Conservation (phyloP, 306 rosid species). For the Echinosophora koreensis region DNA sequence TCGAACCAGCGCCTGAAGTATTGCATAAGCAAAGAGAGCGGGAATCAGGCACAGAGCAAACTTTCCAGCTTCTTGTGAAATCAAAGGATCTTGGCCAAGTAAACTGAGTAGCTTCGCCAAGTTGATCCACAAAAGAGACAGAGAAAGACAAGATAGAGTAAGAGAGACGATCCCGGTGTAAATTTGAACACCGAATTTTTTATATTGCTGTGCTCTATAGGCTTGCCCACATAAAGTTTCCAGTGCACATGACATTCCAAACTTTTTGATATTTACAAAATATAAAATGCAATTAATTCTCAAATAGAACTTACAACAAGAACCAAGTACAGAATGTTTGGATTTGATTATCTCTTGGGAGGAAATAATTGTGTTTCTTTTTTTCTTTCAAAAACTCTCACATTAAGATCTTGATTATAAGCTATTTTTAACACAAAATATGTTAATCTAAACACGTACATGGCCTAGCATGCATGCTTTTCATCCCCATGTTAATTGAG, state of each 20-base stretch:
- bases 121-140: conserved; percentile 66
- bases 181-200: conserved; percentile 61
- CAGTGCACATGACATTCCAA: conserved; percentile 73
- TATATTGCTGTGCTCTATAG: conserved; percentile 71
- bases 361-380: no score
- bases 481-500: not conserved
- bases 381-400: no score
- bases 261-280: conserved; percentile 52
- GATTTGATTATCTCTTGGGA: no score
- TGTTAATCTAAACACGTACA: no score
- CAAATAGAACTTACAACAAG: not conserved
- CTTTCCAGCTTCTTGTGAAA: no score
- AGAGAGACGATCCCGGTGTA: conserved; percentile 69
- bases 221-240: conserved; percentile 77
- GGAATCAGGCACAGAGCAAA: no score
- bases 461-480: not conserved
- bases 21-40: no score
- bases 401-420: no score
- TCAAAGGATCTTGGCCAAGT: conserved; percentile 87
- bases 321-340: not conserved
- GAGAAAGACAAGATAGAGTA: conserved; percentile 64
- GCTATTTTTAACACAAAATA: no score
- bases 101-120: conserved; percentile 62
- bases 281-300: conserved; percentile 19
- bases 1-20: no score